Base-by-base conservation (phyloP, 169 alveolate genomes). In the Plasmodium billcollinsi region DNA sequence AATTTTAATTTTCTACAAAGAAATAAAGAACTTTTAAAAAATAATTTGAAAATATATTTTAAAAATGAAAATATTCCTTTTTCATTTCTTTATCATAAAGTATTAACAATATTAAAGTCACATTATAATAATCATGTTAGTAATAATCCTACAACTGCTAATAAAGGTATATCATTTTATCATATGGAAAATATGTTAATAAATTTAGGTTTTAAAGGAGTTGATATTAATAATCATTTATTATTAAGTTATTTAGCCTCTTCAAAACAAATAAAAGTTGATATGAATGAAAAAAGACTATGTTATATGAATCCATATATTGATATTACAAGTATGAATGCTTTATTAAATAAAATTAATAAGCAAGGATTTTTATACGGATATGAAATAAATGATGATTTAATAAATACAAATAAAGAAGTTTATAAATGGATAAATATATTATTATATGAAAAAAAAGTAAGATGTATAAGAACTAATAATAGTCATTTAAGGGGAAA, bases 401-500 rank as follows among this genome's bases (percentile, higher is more conserved):
- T 92, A 71, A 78, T 92, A 43, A 73, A 66, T 29, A 93, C 92
- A 43, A 75, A 88, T 61, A 75, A 74, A 45, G 91, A 76, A 4
- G 63, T 88, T 45, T 72, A 70, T 54, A 65, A 59, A 29, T 92
- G 94, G 94, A 58, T 92, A 7, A 74, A 92, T 47, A 52, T 88
- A 8, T 61, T 92, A 71, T 74, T 92, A 21, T 88, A 80, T 50
- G 72, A 73, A 65, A 75, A 93, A 45, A 65, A 80, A 88, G 86
- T 92, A 29, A 93, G 95, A 2, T 83, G 90, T 49, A 67, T 92
- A 71, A 94, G 95, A 45, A 54, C 86, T 56, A 92, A 92, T 65
- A 92, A 88, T 74, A 88, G 89, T 61, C 93, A 92, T 59, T 62
- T 92, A 66, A 74, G 95, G 11, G 95, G 95, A 20, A 92, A 92